A percentile compares a stretch with the other conserved stretches of the same genome.
Evolutionary conservation across 371 early-diverging fungal genomes (phyloP).

Genomic region (Parasitella parasitica): DNA sequence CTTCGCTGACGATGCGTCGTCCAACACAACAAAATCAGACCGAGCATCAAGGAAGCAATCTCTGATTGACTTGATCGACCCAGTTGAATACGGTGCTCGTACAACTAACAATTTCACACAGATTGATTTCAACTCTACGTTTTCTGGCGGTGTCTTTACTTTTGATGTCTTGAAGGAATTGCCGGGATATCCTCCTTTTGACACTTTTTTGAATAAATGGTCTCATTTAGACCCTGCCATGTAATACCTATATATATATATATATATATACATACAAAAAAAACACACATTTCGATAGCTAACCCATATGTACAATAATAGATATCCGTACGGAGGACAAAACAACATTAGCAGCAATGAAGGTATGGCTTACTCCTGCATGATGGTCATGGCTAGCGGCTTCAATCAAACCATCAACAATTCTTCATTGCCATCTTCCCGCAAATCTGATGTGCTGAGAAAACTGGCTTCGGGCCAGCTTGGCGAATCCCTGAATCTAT

Average conservation of each 20-base stretch:
- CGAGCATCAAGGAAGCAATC: constrained; percentile 6
- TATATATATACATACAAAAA: no score
- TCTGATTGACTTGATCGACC: constrained; percentile 13
- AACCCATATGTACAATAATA: not conserved
- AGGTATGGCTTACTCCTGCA: constrained; percentile 56
- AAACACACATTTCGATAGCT: not conserved
- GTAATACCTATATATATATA: no score
- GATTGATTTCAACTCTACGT: constrained; percentile 35
- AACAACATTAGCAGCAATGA: constrained; percentile 32
- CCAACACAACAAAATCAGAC: not conserved
- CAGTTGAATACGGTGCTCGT: constrained; percentile 32
- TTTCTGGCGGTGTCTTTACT: constrained; percentile 47
- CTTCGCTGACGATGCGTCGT: not conserved
- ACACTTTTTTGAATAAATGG: constrained; percentile 50
- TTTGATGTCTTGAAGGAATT: constrained; percentile 35
- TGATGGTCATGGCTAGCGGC: constrained; percentile 55
- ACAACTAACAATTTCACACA: constrained; percentile 15
- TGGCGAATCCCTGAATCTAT: constrained; percentile 32
- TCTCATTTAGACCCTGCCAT: constrained; percentile 37
- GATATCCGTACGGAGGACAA: constrained; percentile 42
- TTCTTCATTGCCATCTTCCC: constrained; percentile 10
- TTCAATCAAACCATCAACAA: constrained; percentile 43
- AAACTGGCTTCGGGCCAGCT: constrained; percentile 29
- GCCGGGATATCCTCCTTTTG: constrained; percentile 46
- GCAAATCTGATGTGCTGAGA: constrained; percentile 17